These are phyloP conservation scores for Lathyrus aphaca DNA, from an alignment of 306 rosid genomes.

Conservation along the genomic window DNA sequence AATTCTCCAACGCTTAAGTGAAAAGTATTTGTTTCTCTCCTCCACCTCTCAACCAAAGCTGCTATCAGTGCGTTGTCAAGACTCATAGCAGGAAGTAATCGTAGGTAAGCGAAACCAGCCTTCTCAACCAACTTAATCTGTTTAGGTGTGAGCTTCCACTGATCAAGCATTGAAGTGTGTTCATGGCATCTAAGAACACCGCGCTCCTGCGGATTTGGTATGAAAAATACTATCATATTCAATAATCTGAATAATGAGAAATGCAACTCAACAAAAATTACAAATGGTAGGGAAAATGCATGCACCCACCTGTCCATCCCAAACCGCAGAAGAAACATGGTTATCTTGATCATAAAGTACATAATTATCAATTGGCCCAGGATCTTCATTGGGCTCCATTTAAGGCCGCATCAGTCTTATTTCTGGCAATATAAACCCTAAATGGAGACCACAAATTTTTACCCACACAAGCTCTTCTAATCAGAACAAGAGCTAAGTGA, in stretches of 20 bases:
- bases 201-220: conserved; percentile 64
- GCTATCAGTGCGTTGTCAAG: conserved; percentile 92
- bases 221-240: conserved; percentile 7
- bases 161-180: conserved; percentile 91
- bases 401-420: not conserved
- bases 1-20: conserved; percentile 87
- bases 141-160: conserved; percentile 79
- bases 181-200: conserved; percentile 95
- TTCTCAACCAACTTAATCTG: conserved; percentile 82
- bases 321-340: conserved; percentile 89
- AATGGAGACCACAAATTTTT: conserved; percentile 9
- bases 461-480: not conserved
- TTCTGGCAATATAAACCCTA: not conserved
- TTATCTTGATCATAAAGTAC: conserved; percentile 92
- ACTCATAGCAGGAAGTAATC: conserved; percentile 79
- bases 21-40: conserved; percentile 94
- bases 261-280: conserved; percentile 3
- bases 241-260: conserved; percentile 7
- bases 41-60: conserved; percentile 93
- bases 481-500: not conserved
- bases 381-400: conserved; percentile 71
- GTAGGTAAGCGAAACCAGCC: conserved; percentile 81
- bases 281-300: conserved; percentile 9
- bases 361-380: conserved; percentile 74
- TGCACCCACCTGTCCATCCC: conserved; percentile 84